Base-by-base conservation (phyloP, 352 stramenopile genomes). In the Globisporangium nagaii region DNA sequence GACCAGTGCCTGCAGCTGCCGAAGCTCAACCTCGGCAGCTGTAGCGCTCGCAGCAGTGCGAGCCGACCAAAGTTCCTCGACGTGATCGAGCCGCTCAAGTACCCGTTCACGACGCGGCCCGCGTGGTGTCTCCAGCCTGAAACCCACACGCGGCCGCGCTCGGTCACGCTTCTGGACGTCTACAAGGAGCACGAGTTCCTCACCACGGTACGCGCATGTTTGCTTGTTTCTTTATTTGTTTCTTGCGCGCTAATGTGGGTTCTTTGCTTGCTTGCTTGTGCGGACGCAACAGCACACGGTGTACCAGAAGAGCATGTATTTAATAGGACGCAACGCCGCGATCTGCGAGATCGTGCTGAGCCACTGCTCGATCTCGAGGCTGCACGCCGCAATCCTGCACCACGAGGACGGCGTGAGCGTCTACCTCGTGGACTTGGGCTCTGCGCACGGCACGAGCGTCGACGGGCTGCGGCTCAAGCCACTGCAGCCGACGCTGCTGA, bases 161-260 rank as follows among this genome's bases (percentile, higher is more conserved):
- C 78, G 0, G 76, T 93, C 39, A 73, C 80, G 1, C 53, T 93
- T 22, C 55, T 93, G 15, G 83, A 93, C 28, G 83, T 90, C 36
- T 90, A 86, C 68, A 93, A 93, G 58, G 74, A 82, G 48, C 76
- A 93, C 53, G 80, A 91, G 20, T 65, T 90, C 15, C 71, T 93
- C 56, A 78, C 71, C 2, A 91, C 80, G 56, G 80, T 93, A 58
- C 4, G 22, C 22, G 13, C 13, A 34, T 48, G 11, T 19, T 41
- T 48, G 34, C 41, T 34, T 51, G 15, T 47, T 31, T 10, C 17
- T 31, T 15, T 45, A 34, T 45, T 28, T 28, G 36, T 31, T 27
- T 46, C 8, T 30, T 17, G 17, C n/a, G n/a, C n/a, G n/a, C n/a
- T n/a, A n/a, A n/a, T 17, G 27, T 25, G 25, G 5, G n/a, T 19